Evolutionary conservation across 2,329 filamentous ascomycete genomes (phyloP), one percentile per base, ranked within the genome.

Genomic region (Verticillium tricorpus): DNA sequence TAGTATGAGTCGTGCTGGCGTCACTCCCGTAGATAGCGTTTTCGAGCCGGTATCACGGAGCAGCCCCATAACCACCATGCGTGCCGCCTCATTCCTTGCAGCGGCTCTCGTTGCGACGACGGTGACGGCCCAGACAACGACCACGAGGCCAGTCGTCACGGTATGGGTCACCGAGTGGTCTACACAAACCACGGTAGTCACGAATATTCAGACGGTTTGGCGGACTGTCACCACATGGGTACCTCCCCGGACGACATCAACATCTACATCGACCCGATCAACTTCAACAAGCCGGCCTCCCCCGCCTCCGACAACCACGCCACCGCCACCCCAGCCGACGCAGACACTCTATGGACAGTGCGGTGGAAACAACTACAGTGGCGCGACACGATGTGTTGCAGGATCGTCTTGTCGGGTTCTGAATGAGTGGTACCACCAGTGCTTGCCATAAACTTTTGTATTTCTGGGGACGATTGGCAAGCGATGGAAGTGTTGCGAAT

Each of bases 261-360:
- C 58, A 1, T 57, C 50, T 6, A 60, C 61, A 1, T 56, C 56
- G 1, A 45, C 40, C 22, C 39, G 34, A 25, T 56, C 34, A 19
- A 25, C 55, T 12, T 61, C 61, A 28, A 55, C 57, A 9, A 56
- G 35, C 3, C 45, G 8, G 35, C 62, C 17, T 15, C 45, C 5
- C 54, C 45, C 15, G 11, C 34, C 61, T 8, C 25, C 62, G 9
- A 60, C 61, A 52, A 62, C 58, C n/a, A 58, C 52, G 31, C 56
- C 62, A 7, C 61, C 62, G 2, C 31, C 56, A 1, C 56, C 58
- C 7, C 60, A 64, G 19, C 58, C 58, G 35, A 64, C 62, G 25
- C 62, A 64, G 56, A 64, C 61, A 2, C 60, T 58, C 28, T 65
- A 63, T n/a, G 61, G 60, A 1, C 63, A 65, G 11, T 63, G 63